Percentiles rank a stretch among this genome's conserved stretches.
These are phyloP conservation scores for Arachnomyces sp. DNA, from an alignment of 2,329 filamentous ascomycete genomes.

Conservation along the genomic window DNA sequence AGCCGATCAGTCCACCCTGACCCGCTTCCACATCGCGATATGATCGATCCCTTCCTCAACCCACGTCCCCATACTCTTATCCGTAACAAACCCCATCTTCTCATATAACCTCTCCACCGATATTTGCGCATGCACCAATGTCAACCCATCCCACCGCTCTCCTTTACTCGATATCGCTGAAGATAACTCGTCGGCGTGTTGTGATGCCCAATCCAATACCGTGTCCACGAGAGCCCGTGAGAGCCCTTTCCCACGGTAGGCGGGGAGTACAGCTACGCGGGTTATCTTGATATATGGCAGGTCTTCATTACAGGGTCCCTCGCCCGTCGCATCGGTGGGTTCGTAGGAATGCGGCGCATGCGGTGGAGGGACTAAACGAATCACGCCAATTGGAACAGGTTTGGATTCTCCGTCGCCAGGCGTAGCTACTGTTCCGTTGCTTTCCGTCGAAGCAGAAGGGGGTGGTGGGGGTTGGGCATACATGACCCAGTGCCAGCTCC, in stretches of 20 bases:
- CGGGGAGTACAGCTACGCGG: constrained; percentile 61
- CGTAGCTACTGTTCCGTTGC: constrained; percentile 38
- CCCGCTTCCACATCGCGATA: constrained; percentile 68
- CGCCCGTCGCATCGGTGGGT: constrained; percentile 17
- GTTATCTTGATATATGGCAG: constrained; percentile 81
- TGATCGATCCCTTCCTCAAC: constrained; percentile 77
- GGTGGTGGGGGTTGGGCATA: constrained; percentile 57
- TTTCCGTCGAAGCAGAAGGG: too few species aligned
- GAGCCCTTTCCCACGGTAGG: constrained; percentile 59
- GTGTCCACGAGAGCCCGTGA: constrained; percentile 55
- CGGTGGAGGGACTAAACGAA: constrained; percentile 75
- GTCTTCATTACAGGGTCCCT: constrained; percentile 30
- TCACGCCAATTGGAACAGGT: constrained; percentile 66
- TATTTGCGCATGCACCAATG: constrained; percentile 73
- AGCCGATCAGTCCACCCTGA: constrained; percentile 18
- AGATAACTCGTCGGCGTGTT: constrained; percentile 47
- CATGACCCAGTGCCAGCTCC: constrained; percentile 80
- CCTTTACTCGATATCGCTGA: constrained; percentile 9
- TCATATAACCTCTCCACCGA: constrained; percentile 58
- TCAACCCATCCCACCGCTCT: constrained; percentile 60
- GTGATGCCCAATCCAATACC: constrained; percentile 59
- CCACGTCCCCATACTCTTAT: constrained; percentile 70
- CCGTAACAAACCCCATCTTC: constrained; percentile 64
- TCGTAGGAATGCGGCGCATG: constrained; percentile 49
- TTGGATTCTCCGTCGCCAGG: constrained; percentile 25